Percentiles rank a stretch among this genome's conserved stretches.
Conservation (phyloP, 768 basidiomycete species). For the Hypholoma fasciculare region DNA sequence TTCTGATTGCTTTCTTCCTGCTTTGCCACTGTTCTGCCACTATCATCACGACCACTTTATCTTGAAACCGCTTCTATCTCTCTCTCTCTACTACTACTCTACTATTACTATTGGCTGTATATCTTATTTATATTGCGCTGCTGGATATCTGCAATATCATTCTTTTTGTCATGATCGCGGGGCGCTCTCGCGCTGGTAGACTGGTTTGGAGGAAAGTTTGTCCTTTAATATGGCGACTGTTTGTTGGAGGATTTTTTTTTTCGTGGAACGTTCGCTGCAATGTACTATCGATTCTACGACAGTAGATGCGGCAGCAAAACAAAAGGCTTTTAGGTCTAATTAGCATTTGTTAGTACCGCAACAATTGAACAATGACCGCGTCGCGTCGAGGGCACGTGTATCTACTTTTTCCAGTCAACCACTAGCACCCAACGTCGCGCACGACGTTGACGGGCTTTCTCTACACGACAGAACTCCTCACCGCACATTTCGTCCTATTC, state of each 20-base stretch:
- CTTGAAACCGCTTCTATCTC: background rate
- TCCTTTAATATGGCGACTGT: too few relatives aligned
- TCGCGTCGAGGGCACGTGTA: background rate
- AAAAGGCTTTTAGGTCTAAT: too few relatives aligned
- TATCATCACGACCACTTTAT: background rate
- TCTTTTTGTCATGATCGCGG: background rate
- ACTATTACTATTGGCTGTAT: conserved; percentile 6
- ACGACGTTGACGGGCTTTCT: background rate
- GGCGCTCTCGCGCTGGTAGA: too few relatives aligned
- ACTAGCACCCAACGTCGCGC: background rate
- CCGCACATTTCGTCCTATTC: background rate
- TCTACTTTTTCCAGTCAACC: background rate
- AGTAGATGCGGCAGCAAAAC: too few relatives aligned
- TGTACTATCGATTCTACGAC: too few relatives aligned
- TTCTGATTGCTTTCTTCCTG: conserved; percentile 2
- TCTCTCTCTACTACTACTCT: background rate
- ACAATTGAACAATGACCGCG: background rate
- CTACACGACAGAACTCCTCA: background rate
- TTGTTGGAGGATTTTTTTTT: too few relatives aligned
- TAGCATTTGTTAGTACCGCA: too few relatives aligned
- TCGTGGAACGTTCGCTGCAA: too few relatives aligned
- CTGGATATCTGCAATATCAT: conserved; percentile 8
- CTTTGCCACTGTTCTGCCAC: conserved; percentile 3
- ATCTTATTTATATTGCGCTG: conserved; percentile 3
- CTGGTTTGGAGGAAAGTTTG: too few relatives aligned